Percentiles rank a stretch among this genome's conserved stretches.
Evolutionary conservation across 1,284 basidiomycete species (phyloP).

Genomic region (Fistulina hepatica): DNA sequence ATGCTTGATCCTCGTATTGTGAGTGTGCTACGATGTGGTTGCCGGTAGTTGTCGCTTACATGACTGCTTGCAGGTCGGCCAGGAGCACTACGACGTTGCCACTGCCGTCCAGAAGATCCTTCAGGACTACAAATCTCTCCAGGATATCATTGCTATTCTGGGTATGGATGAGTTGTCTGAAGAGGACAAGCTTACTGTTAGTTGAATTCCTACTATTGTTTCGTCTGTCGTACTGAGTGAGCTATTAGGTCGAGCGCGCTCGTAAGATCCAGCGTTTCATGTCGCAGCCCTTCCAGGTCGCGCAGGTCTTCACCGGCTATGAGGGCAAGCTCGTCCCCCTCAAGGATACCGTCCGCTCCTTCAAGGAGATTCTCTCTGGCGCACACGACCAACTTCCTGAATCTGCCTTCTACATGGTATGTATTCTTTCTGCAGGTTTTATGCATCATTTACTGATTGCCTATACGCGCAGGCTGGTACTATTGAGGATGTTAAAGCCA

Average conservation of each 20-base stretch:
- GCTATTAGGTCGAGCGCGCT: conserved; percentile 68
- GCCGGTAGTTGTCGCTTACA: not conserved
- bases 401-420: conserved; percentile 91
- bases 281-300: conserved; percentile 99
- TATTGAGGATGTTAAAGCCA: conserved; percentile 90
- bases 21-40: conserved; percentile 27
- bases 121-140: conserved; percentile 99
- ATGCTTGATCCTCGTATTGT: conserved; percentile 99
- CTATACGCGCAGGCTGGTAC: no score
- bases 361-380: conserved; percentile 94
- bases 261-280: conserved; percentile 95
- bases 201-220: conserved; percentile 17
- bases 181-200: conserved; percentile 96
- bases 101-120: conserved; percentile 97
- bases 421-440: no score
- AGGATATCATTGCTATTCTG: conserved; percentile 93
- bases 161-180: conserved; percentile 99
- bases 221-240: conserved; percentile 8
- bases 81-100: conserved; percentile 92
- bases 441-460: no score
- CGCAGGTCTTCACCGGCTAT: conserved; percentile 98
- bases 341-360: conserved; percentile 88
- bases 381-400: conserved; percentile 85
- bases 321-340: conserved; percentile 92
- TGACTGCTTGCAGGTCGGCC: conserved; percentile 40